Evolutionary conservation across 257 asterid species (phyloP).

Genomic region (Nyctanthes arbortristis): DNA sequence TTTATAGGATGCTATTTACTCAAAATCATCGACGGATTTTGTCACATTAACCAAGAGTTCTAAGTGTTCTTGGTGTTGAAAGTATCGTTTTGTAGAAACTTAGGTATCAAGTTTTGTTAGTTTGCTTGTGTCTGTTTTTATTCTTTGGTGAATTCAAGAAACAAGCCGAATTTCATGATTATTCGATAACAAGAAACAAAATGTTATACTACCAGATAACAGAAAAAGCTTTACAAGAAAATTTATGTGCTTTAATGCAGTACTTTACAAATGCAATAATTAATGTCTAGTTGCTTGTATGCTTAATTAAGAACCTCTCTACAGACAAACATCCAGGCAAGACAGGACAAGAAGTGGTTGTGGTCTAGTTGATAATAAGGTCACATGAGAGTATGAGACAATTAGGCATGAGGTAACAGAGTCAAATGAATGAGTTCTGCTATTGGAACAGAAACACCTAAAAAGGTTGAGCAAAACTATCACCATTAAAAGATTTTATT

Average conservation of each 20-base stretch:
- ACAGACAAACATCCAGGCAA: slow-evolving; percentile 25
- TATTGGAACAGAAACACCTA: too few relatives aligned
- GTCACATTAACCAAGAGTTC: slow-evolving; percentile 19
- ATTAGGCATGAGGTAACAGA: background rate
- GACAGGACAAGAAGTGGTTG: slow-evolving; percentile 39
- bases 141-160: background rate
- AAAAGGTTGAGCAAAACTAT: too few relatives aligned
- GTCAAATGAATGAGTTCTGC: background rate
- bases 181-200: slow-evolving; percentile 1
- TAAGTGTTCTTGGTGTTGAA: slow-evolving; percentile 21
- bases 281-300: background rate
- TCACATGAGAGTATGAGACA: slow-evolving; percentile 36
- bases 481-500: too few relatives aligned
- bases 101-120: background rate
- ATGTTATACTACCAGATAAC: background rate
- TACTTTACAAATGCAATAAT: background rate
- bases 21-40: slow-evolving; percentile 28
- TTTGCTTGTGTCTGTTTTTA: slow-evolving; percentile 25
- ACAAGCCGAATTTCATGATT: background rate
- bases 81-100: slow-evolving; percentile 15
- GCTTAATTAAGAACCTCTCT: slow-evolving; percentile 1
- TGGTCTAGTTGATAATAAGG: background rate
- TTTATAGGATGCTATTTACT: slow-evolving; percentile 23
- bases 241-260: background rate
- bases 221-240: slow-evolving; percentile 3